Evolutionary conservation across 2,329 filamentous ascomycete genomes (phyloP).

Genomic region (Colletotrichum paranaense): DNA sequence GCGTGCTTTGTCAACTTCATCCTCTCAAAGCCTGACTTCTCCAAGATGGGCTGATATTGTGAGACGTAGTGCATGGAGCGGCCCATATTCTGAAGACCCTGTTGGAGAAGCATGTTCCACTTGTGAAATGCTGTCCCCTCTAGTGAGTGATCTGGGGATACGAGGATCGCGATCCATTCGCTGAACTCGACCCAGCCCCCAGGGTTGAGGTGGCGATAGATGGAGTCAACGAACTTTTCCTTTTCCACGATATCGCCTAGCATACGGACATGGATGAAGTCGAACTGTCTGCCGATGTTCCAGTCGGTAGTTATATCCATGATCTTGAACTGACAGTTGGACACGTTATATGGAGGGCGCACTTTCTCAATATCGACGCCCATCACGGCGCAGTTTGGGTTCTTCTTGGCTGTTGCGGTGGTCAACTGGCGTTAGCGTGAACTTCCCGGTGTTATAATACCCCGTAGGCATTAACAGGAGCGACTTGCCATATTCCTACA

Average conservation of each 20-base stretch:
- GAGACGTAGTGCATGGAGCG: constrained; percentile 44
- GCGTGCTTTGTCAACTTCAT: constrained; percentile 42
- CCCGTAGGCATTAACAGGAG: neutral
- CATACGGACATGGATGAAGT: constrained; percentile 47
- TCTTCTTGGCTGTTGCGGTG: constrained; percentile 37
- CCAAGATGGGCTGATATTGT: constrained; percentile 40
- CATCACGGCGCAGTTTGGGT: constrained; percentile 42
- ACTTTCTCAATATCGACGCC: constrained; percentile 46
- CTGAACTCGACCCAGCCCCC: constrained; percentile 44
- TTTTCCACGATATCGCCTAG: constrained; percentile 44
- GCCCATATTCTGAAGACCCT: constrained; percentile 44
- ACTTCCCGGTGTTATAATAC: neutral
- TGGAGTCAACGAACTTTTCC: constrained; percentile 41
- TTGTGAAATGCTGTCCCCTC: constrained; percentile 44
- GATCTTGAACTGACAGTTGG: constrained; percentile 44
- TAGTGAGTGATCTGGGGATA: constrained; percentile 46
- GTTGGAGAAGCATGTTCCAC: constrained; percentile 43
- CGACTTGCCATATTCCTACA: constrained; percentile 40
- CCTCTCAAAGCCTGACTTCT: constrained; percentile 41
- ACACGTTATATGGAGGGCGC: constrained; percentile 38
- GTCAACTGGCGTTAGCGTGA: neutral
- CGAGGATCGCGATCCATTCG: constrained; percentile 46
- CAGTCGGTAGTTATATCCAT: constrained; percentile 44
- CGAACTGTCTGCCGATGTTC: constrained; percentile 41
- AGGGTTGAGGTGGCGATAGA: constrained; percentile 44